Evolutionary conservation across 1,139 yeast species (phyloP).

Genomic region (Starmera stellimalicola): DNA sequence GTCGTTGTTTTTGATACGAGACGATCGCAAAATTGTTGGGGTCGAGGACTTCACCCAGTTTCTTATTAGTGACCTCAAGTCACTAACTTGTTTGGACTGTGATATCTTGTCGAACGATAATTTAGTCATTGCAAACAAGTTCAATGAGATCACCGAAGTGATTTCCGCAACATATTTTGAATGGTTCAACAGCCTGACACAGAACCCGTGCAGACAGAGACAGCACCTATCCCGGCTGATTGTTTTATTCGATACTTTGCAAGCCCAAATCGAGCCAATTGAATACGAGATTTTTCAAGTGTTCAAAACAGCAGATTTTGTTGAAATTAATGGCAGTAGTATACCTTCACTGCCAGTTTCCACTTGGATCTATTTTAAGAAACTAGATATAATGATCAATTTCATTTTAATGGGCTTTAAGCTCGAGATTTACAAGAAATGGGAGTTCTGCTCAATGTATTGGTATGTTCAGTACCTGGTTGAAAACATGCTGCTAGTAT

Average conservation of each 20-base stretch:
- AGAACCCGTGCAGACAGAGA: conserved; percentile 77
- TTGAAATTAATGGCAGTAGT: conserved; percentile 16
- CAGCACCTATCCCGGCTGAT: conserved; percentile 53
- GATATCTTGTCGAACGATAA: conserved; percentile 13
- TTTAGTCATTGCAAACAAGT: conserved; percentile 9
- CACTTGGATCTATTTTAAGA: conserved; percentile 57
- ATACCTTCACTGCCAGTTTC: conserved; percentile 46
- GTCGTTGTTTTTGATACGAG: conserved; percentile 51
- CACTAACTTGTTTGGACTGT: conserved; percentile 25
- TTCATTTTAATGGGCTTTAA: conserved; percentile 70
- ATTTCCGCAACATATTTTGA: conserved; percentile 37
- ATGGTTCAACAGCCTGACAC: conserved; percentile 46
- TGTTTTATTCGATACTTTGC: conserved; percentile 69
- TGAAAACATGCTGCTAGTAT: conserved; percentile 37
- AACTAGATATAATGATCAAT: conserved; percentile 62
- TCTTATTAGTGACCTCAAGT: conserved; percentile 21
- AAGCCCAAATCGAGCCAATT: conserved; percentile 51
- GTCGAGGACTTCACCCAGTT: conserved; percentile 21
- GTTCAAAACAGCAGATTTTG: conserved; percentile 18
- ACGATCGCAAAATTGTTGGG: conserved; percentile 45
- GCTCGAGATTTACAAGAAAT: conserved; percentile 60
- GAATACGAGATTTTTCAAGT: conserved; percentile 34
- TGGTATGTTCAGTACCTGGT: conserved; percentile 56
- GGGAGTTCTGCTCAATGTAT: conserved; percentile 61
- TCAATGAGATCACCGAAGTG: conserved; percentile 13